These are phyloP conservation scores for Leishmania arabica DNA, from an alignment of 208 protist genomes.

Conservation along the genomic window DNA sequence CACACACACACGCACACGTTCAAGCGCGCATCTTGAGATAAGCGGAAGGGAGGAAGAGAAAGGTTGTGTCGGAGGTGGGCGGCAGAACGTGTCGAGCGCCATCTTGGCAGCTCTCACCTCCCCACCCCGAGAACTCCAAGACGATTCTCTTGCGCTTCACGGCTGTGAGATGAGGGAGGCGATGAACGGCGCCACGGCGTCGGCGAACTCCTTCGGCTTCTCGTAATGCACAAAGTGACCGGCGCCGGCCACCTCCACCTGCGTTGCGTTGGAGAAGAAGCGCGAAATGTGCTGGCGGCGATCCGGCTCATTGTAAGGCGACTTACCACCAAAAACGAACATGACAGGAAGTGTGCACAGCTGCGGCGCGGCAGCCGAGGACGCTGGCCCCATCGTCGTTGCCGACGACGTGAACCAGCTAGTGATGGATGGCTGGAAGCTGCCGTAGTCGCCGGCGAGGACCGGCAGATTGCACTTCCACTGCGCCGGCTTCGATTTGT, in stretches of 20 bases:
- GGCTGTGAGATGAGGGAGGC: constrained; percentile 6
- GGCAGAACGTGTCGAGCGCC: neutral
- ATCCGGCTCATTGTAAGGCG: constrained; percentile 67
- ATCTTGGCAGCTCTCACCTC: neutral
- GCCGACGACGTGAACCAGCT: constrained; percentile 39
- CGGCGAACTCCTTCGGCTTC: constrained; percentile 70
- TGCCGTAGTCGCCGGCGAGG: constrained; percentile 45
- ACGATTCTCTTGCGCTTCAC: neutral
- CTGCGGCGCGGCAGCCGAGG: neutral
- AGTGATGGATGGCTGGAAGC: constrained; percentile 55
- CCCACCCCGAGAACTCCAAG: neutral
- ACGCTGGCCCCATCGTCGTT: neutral
- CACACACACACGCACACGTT: constrained; percentile 3
- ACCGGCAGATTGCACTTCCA: constrained; percentile 68
- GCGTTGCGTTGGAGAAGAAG: constrained; percentile 66
- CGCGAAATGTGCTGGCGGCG: constrained; percentile 36
- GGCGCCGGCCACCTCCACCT: constrained; percentile 66
- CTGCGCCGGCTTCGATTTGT: constrained; percentile 28
- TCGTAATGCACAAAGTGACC: constrained; percentile 91
- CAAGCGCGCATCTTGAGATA: neutral
- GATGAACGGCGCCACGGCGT: constrained; percentile 73
- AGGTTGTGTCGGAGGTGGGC: neutral
- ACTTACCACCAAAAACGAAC: constrained; percentile 87
- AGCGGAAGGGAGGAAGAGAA: neutral
- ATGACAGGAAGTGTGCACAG: constrained; percentile 70